Conservation (phyloP, 208 protist species). For the Phytomonas francai region DNA sequence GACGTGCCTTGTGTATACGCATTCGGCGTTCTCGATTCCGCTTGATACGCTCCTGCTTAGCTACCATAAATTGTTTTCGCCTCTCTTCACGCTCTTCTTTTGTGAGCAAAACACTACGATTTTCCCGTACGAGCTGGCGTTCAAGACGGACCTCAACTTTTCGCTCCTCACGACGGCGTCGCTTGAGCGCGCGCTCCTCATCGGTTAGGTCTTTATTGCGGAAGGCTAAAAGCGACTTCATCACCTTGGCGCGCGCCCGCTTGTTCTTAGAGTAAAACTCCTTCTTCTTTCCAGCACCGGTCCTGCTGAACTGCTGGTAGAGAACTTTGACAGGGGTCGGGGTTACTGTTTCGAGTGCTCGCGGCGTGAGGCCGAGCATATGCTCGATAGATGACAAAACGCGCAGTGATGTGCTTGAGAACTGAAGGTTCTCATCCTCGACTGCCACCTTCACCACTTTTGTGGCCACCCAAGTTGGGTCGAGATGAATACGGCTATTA, state of each 20-base stretch:
- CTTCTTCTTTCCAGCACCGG: slow-evolving; percentile 37
- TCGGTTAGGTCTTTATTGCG: slow-evolving; percentile 70
- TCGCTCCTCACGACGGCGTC: slow-evolving; percentile 59
- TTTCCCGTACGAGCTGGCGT: slow-evolving; percentile 56
- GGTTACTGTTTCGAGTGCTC: slow-evolving; percentile 68
- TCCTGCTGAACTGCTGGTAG: slow-evolving; percentile 65
- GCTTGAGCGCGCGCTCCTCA: slow-evolving; percentile 58
- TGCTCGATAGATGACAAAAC: slow-evolving; percentile 57
- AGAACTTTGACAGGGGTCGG: slow-evolving; percentile 68
- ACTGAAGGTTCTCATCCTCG: slow-evolving; percentile 61
- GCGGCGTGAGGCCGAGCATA: slow-evolving; percentile 52
- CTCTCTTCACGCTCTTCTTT: slow-evolving; percentile 83
- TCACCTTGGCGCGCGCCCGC: slow-evolving; percentile 50
- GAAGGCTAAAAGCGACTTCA: slow-evolving; percentile 70
- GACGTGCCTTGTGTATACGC: slow-evolving; percentile 54
- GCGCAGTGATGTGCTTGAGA: slow-evolving; percentile 66
- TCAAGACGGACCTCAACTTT: slow-evolving; percentile 75
- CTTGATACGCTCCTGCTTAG: slow-evolving; percentile 84
- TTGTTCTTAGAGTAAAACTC: slow-evolving; percentile 54
- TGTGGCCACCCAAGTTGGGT: slow-evolving; percentile 43
- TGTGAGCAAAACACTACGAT: slow-evolving; percentile 34
- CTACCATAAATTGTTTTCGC: slow-evolving; percentile 62
- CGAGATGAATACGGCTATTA: slow-evolving; percentile 70
- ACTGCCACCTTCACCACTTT: slow-evolving; percentile 43
- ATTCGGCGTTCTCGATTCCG: slow-evolving; percentile 82